These are phyloP conservation scores for Diversispora epigaea DNA, from an alignment of 192 early-diverging fungal genomes.

Conservation along the genomic window DNA sequence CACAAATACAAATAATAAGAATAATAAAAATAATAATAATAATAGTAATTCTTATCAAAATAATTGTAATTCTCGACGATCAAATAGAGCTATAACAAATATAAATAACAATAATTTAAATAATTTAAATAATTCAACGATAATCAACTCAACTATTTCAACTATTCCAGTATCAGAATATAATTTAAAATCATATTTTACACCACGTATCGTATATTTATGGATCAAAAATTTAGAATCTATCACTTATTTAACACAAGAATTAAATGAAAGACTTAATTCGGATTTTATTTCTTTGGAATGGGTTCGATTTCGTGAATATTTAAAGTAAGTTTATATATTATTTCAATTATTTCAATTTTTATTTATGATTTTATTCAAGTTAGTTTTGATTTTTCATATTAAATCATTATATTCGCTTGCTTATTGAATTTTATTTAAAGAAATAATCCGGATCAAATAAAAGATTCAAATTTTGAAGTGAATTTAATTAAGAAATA, in stretches of 20 bases:
- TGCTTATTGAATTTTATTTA: neutral
- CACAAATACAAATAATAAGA: no score
- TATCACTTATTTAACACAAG: neutral
- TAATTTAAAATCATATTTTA: neutral
- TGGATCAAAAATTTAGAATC: slow-evolving; percentile 11
- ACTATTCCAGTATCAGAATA: no score
- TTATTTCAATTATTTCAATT: neutral
- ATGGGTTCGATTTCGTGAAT: slow-evolving; percentile 6
- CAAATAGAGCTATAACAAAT: no score
- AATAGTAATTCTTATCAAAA: no score
- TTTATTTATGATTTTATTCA: neutral
- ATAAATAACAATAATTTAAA: no score
- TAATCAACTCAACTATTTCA: no score
- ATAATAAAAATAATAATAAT: no score
- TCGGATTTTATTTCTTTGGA: neutral
- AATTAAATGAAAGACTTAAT: slow-evolving; percentile 5
- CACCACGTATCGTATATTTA: slow-evolving; percentile 15
- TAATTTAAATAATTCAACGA: no score
- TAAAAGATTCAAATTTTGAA: neutral
- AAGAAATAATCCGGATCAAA: neutral
- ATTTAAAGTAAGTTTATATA: neutral
- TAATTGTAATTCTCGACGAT: no score
- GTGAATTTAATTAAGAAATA: neutral
- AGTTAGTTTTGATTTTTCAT: neutral
- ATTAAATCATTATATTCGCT: neutral